A percentile compares a stretch with the other conserved stretches of the same genome.
phyloP scores from a whole-genome alignment of 2,329 filamentous ascomycete species.

The Claviceps fusiformis region DNA sequence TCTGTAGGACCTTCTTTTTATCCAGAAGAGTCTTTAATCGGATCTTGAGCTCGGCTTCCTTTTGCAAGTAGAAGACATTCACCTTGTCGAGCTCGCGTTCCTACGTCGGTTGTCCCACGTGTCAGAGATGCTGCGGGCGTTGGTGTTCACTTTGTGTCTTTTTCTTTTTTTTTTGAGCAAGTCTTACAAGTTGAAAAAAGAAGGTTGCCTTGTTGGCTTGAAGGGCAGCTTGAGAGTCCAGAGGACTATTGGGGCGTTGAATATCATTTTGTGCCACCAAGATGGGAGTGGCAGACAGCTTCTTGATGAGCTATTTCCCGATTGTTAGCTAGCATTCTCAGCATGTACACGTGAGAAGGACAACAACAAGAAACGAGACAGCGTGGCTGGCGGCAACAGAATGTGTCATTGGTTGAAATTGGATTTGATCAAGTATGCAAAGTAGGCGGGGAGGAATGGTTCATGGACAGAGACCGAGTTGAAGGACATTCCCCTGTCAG shows the following conservation, averaged over 20 bases:
- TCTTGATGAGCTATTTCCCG: slow-evolving; percentile 76
- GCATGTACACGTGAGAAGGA: background rate
- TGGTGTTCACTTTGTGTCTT: background rate
- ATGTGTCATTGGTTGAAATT: background rate
- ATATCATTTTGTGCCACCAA: slow-evolving; percentile 62
- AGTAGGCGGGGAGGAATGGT: background rate
- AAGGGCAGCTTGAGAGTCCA: slow-evolving; percentile 75
- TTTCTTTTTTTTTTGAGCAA: background rate
- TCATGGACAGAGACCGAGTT: background rate
- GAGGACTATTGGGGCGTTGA: slow-evolving; percentile 29
- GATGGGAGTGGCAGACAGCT: slow-evolving; percentile 81
- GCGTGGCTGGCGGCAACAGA: background rate
- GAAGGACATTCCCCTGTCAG: background rate
- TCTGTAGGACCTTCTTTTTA: slow-evolving; percentile 86
- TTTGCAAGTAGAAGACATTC: slow-evolving; percentile 94
- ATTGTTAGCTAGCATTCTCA: background rate
- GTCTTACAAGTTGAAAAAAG: slow-evolving; percentile 83
- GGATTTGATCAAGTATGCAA: background rate
- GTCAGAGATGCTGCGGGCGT: slow-evolving; percentile 1
- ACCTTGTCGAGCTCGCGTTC: slow-evolving; percentile 97
- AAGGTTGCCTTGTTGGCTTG: slow-evolving; percentile 98
- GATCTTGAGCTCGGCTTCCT: slow-evolving; percentile 95
- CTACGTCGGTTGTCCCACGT: slow-evolving; percentile 28
- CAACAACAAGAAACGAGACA: background rate
- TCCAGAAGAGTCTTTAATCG: slow-evolving; percentile 84